These are phyloP conservation scores for Naumovozyma dairenensis DNA, from an alignment of 805 yeast species.

Conservation along the genomic window DNA sequence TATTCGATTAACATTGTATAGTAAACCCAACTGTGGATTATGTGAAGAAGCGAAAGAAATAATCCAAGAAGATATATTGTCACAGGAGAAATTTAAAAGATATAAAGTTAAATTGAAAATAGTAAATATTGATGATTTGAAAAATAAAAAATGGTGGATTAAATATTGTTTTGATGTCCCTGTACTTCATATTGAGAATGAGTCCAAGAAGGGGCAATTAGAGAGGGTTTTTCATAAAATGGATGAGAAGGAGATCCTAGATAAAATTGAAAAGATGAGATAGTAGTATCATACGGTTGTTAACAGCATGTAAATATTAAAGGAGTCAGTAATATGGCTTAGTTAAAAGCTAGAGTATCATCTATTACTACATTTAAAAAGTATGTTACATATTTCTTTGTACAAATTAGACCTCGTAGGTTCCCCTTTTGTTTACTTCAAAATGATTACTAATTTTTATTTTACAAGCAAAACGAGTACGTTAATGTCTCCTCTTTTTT, in stretches of 20 bases:
- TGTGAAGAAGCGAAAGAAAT: conserved; percentile 56
- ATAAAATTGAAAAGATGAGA: background rate
- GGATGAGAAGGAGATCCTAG: conserved; percentile 23
- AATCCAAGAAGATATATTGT: conserved; percentile 31
- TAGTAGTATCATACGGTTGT: no score
- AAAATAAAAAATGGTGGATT: conserved; percentile 58
- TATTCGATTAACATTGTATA: conserved; percentile 46
- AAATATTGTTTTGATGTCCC: conserved; percentile 72
- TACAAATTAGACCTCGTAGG: no score
- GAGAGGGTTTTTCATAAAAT: conserved; percentile 62
- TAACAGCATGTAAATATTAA: no score
- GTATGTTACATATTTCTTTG: no score
- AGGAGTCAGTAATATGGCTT: no score
- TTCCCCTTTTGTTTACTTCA: no score
- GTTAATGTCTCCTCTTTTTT: background rate
- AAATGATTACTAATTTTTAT: no score
- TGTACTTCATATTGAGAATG: conserved; percentile 55
- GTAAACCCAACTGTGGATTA: conserved; percentile 59
- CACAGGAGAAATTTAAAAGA: conserved; percentile 23
- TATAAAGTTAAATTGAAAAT: conserved; percentile 28
- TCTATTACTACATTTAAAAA: no score
- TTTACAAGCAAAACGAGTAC: no score
- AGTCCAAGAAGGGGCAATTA: conserved; percentile 32
- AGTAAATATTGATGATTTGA: conserved; percentile 51
- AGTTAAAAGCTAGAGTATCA: no score